Evolutionary conservation across 805 yeast species (phyloP), one percentile per base, ranked within the genome.

Genomic region (Jamesozyma hellenica): DNA sequence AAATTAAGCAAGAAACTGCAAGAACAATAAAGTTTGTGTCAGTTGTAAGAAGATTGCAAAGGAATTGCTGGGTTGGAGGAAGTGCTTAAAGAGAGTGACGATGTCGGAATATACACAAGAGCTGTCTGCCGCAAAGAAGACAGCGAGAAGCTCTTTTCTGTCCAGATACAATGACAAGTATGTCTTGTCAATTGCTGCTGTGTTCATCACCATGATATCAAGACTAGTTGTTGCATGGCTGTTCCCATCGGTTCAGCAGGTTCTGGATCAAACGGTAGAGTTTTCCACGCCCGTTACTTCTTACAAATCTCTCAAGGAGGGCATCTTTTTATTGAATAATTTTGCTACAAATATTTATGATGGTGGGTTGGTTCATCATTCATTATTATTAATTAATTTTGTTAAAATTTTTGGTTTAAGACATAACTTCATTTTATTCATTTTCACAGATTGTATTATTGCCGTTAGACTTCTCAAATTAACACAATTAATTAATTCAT

Each of bases 331-430:
- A 37, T 61, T 75, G 40, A 56, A 66, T 3, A 71, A 77, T 49
- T 16, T 21, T 3, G 9, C 18, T 11, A 12, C 25, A 35, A 13
- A 29, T n/a, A 76, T 86, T 8, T 90, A 86, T 52, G 75, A 75
- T 44, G 96, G 96, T 9, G 94, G 94, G 18, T 77, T 87, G 14
- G 80, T 81, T 28, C 90, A 86, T 59, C 95, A 86, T 50, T 77
- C 94, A 3, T 95, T 96, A 3, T 55, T 87, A 15, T 52, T 90
- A 17, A 69, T 44, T 4, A 36, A 29, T 29, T 15, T 29, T n/a
- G n/a, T 29, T 10, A 29, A 29, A 14, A 4, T 9, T 17, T 14
- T 29, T 4, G 32, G 15, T 29, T 14, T 29, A 9, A 16, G 14
- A 8, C 14, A 29, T 16, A 29, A 29, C 15, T 29, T 4, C 17